Evolutionary conservation across 805 yeast genomes (phyloP), one percentile per base, ranked within the genome.

Genomic region (Yarrowia phangngaensis): DNA sequence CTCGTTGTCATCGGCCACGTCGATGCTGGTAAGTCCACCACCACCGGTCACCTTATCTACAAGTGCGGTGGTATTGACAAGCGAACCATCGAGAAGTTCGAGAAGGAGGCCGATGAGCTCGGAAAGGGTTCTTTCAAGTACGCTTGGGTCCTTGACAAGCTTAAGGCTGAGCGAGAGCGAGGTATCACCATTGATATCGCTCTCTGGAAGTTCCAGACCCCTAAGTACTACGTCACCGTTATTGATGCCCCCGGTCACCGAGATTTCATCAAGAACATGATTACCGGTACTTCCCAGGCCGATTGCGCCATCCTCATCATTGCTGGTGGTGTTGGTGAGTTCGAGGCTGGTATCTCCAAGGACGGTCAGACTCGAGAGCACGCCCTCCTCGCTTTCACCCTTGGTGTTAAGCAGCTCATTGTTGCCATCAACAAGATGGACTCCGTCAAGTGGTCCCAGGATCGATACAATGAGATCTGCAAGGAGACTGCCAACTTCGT

Each of bases 1-100:
- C 95, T 90, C 78, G 98, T 92, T 75, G 97, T 92, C 72, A 90
- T 90, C 75, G 98, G 97, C 77, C 97, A 90, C 95, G 97, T 92
- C 97, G 97, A 90, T 78, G 89, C 97, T 68, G 90, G 90, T 78
- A 84, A 85, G 79, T 90, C 97, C 60, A 89, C 97, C 71, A 90
- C 97, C 76, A 89, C 97, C 73, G 97, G 97, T 76, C 97, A 89
- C 83, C 84, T 89, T 77, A 88, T 89, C 71, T 89, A 72, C 95
- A 88, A 88, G 90, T 89, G 96, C 80, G 96, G 97, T 84, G 96
- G 69, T 65, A 86, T 86, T 67, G 96, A 88, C 79, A 88, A 87
- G 86, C 84, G 96, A 81, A 88, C 95, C 72, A 87, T 87, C 70
- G 95, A 88, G 80, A 87, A 87, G 86, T 86, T 86, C 76, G 95